Conservation (phyloP, 176 grass and related monocot species). For the Eremochloa ophiuroides region DNA sequence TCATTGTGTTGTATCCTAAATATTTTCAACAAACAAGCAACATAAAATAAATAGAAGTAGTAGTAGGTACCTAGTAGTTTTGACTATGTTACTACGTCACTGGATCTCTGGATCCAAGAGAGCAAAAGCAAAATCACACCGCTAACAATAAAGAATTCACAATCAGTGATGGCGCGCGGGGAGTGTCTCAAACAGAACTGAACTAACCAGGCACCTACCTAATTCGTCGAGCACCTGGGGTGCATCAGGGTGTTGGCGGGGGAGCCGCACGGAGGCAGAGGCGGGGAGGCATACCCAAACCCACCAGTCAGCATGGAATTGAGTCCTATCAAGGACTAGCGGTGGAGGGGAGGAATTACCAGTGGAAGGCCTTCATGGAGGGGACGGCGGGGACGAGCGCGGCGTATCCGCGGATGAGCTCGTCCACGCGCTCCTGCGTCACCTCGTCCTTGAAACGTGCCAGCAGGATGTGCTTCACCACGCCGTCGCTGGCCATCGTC, state of each 20-base stretch:
- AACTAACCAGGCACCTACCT: background rate
- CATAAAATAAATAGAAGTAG: background rate
- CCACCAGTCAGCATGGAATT: background rate
- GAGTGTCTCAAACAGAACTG: background rate
- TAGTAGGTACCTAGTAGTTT: background rate
- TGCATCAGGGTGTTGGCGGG: background rate
- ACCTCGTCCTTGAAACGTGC: slow-evolving; percentile 74
- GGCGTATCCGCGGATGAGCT: slow-evolving; percentile 70
- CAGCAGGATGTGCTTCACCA: slow-evolving; percentile 78
- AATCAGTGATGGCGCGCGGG: too few species aligned
- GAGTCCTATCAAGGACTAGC: background rate
- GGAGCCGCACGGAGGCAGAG: background rate
- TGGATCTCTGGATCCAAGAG: background rate
- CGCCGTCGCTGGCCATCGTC: slow-evolving; percentile 3
- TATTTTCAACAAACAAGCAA: too few species aligned
- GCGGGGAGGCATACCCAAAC: background rate
- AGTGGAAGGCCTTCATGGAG: slow-evolving; percentile 88
- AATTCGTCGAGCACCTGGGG: slow-evolving; percentile 17
- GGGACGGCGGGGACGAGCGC: slow-evolving; percentile 60
- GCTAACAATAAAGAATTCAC: background rate
- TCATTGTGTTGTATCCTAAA: background rate
- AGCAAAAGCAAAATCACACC: background rate
- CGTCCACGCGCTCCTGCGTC: slow-evolving; percentile 40
- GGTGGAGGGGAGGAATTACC: slow-evolving; percentile 4
- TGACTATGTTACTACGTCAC: background rate